phyloP scores from a whole-genome alignment of 306 rosid species.

The Acacia acuminata region DNA sequence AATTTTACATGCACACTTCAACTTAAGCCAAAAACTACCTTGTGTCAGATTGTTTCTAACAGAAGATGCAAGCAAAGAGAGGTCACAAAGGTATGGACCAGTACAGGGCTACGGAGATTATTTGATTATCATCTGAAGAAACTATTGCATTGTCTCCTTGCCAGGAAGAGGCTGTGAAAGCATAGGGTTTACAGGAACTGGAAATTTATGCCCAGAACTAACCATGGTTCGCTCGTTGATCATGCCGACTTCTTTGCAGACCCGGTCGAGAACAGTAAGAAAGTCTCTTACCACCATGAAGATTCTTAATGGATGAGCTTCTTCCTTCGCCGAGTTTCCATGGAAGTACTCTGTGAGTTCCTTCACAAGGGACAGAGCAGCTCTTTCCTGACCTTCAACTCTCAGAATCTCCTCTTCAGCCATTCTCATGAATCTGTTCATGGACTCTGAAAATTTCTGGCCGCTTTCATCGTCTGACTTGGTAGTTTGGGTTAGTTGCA shows the following conservation, averaged over 20 bases:
- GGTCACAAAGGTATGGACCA: conserved; percentile 15
- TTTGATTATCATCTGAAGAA: conserved; percentile 62
- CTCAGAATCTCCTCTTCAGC: conserved; percentile 77
- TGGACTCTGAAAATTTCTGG: conserved; percentile 60
- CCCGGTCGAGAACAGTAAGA: conserved; percentile 69
- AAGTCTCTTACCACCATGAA: conserved; percentile 94
- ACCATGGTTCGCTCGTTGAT: conserved; percentile 78
- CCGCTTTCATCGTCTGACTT: conserved; percentile 49
- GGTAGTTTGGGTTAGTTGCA: conserved; percentile 39
- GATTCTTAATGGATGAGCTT: conserved; percentile 96
- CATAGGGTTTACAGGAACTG: conserved; percentile 91
- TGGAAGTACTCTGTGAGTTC: conserved; percentile 97
- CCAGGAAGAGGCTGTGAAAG: conserved; percentile 73
- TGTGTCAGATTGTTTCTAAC: conserved; percentile 47
- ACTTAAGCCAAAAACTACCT: conserved; percentile 46
- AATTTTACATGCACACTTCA: conserved; percentile 25
- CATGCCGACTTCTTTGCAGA: conserved; percentile 92
- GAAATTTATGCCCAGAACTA: conserved; percentile 81
- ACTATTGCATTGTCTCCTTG: conserved; percentile 39
- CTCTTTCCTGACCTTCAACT: conserved; percentile 89
- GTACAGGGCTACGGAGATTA: conserved; percentile 41
- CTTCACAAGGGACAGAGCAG: conserved; percentile 81
- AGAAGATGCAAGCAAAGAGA: conserved; percentile 43
- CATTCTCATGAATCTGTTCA: conserved; percentile 76
- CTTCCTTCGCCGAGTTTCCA: conserved; percentile 90